Conservation (phyloP, 441 rosid genomes). For the Aquilaria agallochum region DNA sequence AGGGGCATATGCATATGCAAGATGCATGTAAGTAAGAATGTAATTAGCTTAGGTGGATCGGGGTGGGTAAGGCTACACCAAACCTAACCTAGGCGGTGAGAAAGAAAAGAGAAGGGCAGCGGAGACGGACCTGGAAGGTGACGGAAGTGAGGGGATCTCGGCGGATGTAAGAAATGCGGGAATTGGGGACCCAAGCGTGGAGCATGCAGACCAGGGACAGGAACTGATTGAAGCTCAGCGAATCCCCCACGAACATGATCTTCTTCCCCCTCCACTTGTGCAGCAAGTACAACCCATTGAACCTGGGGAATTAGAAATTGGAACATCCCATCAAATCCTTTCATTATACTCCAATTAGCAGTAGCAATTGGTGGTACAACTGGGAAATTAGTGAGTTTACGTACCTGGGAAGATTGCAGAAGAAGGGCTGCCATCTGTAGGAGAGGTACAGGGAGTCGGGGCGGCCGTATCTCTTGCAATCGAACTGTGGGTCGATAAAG, state of each 20-base stretch:
- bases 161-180: slow-evolving; percentile 34
- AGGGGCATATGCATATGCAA: no score
- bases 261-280: slow-evolving; percentile 66
- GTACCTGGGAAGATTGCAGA: slow-evolving; percentile 73
- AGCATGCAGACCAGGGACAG: slow-evolving; percentile 56
- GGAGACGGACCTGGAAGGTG: slow-evolving; percentile 39
- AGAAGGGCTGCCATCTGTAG: slow-evolving; percentile 85
- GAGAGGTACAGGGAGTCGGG: slow-evolving; percentile 63
- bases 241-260: slow-evolving; percentile 85
- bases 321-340: background rate
- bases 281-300: slow-evolving; percentile 57
- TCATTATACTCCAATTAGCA: slow-evolving; percentile 8
- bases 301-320: slow-evolving; percentile 26
- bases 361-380: background rate
- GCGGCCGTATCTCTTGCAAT: slow-evolving; percentile 78
- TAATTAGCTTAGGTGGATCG: no score
- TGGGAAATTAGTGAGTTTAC: background rate
- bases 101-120: background rate
- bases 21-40: no score
- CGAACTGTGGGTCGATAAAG: slow-evolving; percentile 70
- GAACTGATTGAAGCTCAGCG: slow-evolving; percentile 67
- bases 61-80: no score
- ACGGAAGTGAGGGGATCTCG: slow-evolving; percentile 45
- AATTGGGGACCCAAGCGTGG: slow-evolving; percentile 47
- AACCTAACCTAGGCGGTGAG: background rate